These are phyloP conservation scores for Fistulina hepatica DNA, from an alignment of 1,284 basidiomycete genomes.

Conservation along the genomic window DNA sequence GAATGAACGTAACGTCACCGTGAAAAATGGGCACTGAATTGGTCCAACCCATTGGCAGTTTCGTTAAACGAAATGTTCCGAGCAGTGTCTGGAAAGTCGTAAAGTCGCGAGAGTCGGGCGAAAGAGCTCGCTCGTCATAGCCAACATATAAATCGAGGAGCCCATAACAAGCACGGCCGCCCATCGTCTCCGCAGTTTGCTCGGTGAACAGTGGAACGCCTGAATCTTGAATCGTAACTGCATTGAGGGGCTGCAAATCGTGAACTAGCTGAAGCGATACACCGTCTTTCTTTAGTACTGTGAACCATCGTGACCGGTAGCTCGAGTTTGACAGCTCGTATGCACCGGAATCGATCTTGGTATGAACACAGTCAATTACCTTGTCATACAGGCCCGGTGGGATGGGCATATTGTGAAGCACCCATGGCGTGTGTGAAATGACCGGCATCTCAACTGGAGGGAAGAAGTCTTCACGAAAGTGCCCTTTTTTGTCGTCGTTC, in stretches of 20 bases:
- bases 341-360: constrained; percentile 23
- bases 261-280: constrained; percentile 22
- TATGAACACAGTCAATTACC: constrained; percentile 22
- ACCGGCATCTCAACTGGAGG: constrained; percentile 13
- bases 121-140: constrained; percentile 9
- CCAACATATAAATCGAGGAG: neutral
- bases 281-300: constrained; percentile 24
- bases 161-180: neutral
- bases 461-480: constrained; percentile 14
- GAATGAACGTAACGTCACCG: constrained; percentile 19
- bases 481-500: constrained; percentile 13
- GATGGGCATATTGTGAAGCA: constrained; percentile 28
- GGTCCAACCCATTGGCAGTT: constrained; percentile 24
- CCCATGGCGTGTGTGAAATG: constrained; percentile 26
- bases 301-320: constrained; percentile 23
- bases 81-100: constrained; percentile 22
- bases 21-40: constrained; percentile 24
- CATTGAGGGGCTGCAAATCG: constrained; percentile 24
- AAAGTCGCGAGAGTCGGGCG: constrained; percentile 15
- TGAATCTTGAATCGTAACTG: constrained; percentile 22
- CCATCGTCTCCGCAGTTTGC: neutral
- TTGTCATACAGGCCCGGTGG: constrained; percentile 26
- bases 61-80: constrained; percentile 16
- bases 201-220: constrained; percentile 4
- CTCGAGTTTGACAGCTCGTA: constrained; percentile 23